These are phyloP conservation scores for Aspergillus ellipticus DNA, from an alignment of 495 filamentous ascomycete species.

Conservation along the genomic window DNA sequence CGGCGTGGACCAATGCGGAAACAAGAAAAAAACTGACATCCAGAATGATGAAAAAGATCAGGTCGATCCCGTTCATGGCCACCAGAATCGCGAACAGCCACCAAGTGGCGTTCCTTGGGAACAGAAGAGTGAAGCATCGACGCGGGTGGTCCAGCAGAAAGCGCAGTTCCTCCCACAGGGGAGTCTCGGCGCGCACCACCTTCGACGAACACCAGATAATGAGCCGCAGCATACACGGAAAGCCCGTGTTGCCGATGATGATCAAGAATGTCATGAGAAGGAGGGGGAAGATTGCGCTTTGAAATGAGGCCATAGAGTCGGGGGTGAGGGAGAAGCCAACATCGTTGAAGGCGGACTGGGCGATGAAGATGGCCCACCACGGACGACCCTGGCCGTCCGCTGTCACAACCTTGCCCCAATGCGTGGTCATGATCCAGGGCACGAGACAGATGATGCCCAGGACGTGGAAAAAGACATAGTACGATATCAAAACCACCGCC, in stretches of 20 bases:
- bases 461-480: slow-evolving; percentile 72
- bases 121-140: slow-evolving; percentile 90
- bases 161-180: slow-evolving; percentile 79
- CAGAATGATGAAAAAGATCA: slow-evolving; percentile 85
- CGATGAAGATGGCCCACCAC: slow-evolving; percentile 92
- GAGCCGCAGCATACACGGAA: slow-evolving; percentile 87
- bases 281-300: slow-evolving; percentile 68
- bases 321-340: slow-evolving; percentile 83
- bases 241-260: slow-evolving; percentile 90
- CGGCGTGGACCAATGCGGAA: neutral
- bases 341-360: slow-evolving; percentile 85
- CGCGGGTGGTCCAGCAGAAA: slow-evolving; percentile 93
- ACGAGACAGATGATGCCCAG: slow-evolving; percentile 68
- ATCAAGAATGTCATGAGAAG: slow-evolving; percentile 76
- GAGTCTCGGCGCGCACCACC: slow-evolving; percentile 53
- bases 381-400: slow-evolving; percentile 57
- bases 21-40: slow-evolving; percentile 56
- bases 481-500: slow-evolving; percentile 68
- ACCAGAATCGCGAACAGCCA: slow-evolving; percentile 89
- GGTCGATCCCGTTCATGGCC: slow-evolving; percentile 72
- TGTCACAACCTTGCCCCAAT: slow-evolving; percentile 59
- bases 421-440: slow-evolving; percentile 70
- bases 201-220: slow-evolving; percentile 75
- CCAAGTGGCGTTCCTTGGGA: slow-evolving; percentile 88
- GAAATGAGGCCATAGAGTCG: slow-evolving; percentile 88